Conservation (phyloP, 2,329 filamentous ascomycete species). For the Paraphoma sp. region DNA sequence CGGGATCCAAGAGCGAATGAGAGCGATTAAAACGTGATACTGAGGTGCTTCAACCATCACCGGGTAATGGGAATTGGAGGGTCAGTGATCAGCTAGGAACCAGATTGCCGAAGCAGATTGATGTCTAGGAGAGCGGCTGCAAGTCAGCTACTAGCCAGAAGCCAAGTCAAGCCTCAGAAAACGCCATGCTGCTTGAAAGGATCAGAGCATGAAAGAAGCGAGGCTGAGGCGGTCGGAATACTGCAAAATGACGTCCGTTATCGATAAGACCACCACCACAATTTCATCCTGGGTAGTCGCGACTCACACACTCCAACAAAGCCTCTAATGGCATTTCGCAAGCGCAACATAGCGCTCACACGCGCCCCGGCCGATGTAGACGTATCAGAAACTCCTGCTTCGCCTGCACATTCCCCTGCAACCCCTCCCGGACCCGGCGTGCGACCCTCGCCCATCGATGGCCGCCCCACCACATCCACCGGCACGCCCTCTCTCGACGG, state of each 20-base stretch:
- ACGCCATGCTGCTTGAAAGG: too few species aligned
- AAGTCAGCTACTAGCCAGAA: too few species aligned
- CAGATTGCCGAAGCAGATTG: too few species aligned
- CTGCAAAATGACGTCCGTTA: neutral
- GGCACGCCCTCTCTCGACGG: conserved; percentile 86
- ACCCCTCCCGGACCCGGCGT: conserved; percentile 56
- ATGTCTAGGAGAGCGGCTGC: too few species aligned
- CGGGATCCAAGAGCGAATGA: too few species aligned
- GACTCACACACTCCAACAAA: neutral
- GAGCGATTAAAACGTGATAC: too few species aligned
- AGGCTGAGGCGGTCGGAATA: neutral
- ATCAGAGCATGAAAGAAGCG: neutral
- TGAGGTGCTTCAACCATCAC: too few species aligned
- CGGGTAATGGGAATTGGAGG: too few species aligned
- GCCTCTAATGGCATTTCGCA: conserved; percentile 69
- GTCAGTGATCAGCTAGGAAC: too few species aligned
- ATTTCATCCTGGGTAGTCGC: neutral
- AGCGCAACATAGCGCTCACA: conserved; percentile 67
- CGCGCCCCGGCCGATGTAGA: conserved; percentile 35
- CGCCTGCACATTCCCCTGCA: conserved; percentile 17
- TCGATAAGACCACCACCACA: conserved; percentile 4
- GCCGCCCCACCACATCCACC: conserved; percentile 87
- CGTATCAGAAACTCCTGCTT: conserved; percentile 12
- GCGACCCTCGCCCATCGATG: conserved; percentile 87
- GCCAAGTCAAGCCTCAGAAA: too few species aligned